Conservation (phyloP, 2,329 filamentous ascomycete genomes). For the Phialophora macrospora region DNA sequence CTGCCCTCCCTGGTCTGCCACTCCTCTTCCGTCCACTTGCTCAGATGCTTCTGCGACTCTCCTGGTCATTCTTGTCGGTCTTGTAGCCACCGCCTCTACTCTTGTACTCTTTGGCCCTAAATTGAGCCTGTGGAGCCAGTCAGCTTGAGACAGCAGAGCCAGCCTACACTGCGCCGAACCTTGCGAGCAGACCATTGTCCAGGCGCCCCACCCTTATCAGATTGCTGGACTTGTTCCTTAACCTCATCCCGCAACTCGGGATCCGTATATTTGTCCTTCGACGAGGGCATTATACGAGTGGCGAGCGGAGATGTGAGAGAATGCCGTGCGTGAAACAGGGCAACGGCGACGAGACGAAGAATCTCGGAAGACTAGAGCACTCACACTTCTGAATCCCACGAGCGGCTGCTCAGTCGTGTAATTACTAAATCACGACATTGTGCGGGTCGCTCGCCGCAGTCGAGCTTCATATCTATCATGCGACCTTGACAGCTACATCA, state of each 20-base stretch:
- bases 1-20: slow-evolving; percentile 57
- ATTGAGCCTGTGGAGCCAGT: slow-evolving; percentile 46
- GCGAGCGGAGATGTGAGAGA: neutral
- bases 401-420: neutral
- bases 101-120: slow-evolving; percentile 56
- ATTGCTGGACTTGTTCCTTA: neutral
- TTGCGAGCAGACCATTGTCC: slow-evolving; percentile 1
- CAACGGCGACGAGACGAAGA: neutral
- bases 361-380: no score
- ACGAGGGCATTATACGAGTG: neutral
- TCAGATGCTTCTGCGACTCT: slow-evolving; percentile 53
- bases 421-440: neutral
- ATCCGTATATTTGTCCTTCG: neutral
- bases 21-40: slow-evolving; percentile 55
- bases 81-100: slow-evolving; percentile 55
- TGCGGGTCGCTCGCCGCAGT: neutral
- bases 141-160: neutral
- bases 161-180: neutral
- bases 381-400: neutral
- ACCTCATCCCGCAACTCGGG: neutral
- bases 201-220: neutral
- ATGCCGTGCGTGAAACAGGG: neutral
- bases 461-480: neutral
- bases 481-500: neutral
- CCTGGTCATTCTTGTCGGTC: slow-evolving; percentile 52